phyloP scores from a whole-genome alignment of 805 yeast genomes.

The Schizosaccharomyces octosporus region DNA sequence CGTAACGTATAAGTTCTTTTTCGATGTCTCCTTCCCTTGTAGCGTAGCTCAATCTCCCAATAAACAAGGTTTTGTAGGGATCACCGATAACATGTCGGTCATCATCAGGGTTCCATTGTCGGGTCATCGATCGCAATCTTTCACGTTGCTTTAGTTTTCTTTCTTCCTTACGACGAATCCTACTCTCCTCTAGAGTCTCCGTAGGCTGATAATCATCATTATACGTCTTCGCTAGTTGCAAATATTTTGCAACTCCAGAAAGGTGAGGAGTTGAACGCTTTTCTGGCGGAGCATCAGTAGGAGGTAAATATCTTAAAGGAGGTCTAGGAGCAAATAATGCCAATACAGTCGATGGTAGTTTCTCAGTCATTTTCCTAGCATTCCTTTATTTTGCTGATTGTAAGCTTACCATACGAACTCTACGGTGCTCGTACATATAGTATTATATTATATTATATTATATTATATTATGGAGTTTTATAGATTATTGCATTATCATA shows the following conservation, averaged over 20 bases:
- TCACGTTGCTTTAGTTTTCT: conserved; percentile 12
- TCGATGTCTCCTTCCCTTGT: conserved; percentile 46
- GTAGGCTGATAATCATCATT: conserved; percentile 12
- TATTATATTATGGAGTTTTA: too few species aligned
- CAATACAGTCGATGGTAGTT: conserved; percentile 21
- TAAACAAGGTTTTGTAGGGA: conserved; percentile 56
- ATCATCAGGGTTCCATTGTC: conserved; percentile 27
- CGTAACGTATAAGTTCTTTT: conserved; percentile 35
- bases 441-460: too few species aligned
- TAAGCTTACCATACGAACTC: too few species aligned
- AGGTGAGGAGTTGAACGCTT: conserved; percentile 24
- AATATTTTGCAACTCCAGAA: conserved; percentile 20
- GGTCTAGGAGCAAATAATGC: conserved; percentile 32
- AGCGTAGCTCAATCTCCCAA: conserved; percentile 43
- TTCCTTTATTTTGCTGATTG: background rate
- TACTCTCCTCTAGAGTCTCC: conserved; percentile 14
- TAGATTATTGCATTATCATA: too few species aligned
- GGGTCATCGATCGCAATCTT: conserved; percentile 16
- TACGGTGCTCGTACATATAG: too few species aligned
- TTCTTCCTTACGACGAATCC: conserved; percentile 9
- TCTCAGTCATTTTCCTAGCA: conserved; percentile 13
- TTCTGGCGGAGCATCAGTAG: conserved; percentile 26
- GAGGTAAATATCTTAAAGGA: conserved; percentile 26
- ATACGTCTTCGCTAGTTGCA: conserved; percentile 12
- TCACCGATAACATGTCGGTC: conserved; percentile 42